Base-by-base conservation (phyloP, 495 filamentous ascomycete genomes). In the Talaromyces nanjingensis region DNA sequence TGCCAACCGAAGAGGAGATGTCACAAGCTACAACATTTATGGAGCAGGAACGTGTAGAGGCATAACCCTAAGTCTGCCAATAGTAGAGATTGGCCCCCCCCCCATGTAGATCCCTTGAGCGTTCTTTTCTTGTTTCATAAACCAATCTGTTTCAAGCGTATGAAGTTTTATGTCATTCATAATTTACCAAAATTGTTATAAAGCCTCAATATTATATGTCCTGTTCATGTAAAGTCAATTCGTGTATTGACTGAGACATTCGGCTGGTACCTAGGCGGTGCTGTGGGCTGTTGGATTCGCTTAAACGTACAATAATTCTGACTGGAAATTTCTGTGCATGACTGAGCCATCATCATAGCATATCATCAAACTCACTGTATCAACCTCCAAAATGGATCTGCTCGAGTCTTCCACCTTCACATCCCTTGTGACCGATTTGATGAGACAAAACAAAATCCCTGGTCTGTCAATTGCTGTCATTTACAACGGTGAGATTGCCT, bases 401-500 rank as follows among this genome's bases (percentile, higher is more conserved):
- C 53, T 65, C 24, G 12, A 56, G 4, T 65, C 64, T 9, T 0
- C 58, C 27, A 42, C 42, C n/a, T 65, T 67, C 42, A 16, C 59
- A 2, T 24, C 54, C 33, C 33, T 27, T 25, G 63, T 67, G 34
- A 57, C 57, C 25, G 54, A 65, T n/a, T 33, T 67, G 33, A 64
- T 67, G 53, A 62, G 59, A 25, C 27, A 65, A 53, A 58, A 67
- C 18, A 59, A 64, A 34, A 60, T 68, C 25, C 66, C 64, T 9
- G 66, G 66, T 24, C 60, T 68, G 2, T 31, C 66, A 8, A 60
- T 68, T 31, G 64, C 66, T 1, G n/a, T 65, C 56, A 60, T 68
- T 6, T 59, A 68, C 8, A 20, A 65, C 45, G 55, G 60, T 11
- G 6, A 54, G 29, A 55, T 65, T 24, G 55, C 52, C 18, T 68